These are phyloP conservation scores for Wickerhamomyces queroliae DNA, from an alignment of 805 yeast genomes.

Conservation along the genomic window DNA sequence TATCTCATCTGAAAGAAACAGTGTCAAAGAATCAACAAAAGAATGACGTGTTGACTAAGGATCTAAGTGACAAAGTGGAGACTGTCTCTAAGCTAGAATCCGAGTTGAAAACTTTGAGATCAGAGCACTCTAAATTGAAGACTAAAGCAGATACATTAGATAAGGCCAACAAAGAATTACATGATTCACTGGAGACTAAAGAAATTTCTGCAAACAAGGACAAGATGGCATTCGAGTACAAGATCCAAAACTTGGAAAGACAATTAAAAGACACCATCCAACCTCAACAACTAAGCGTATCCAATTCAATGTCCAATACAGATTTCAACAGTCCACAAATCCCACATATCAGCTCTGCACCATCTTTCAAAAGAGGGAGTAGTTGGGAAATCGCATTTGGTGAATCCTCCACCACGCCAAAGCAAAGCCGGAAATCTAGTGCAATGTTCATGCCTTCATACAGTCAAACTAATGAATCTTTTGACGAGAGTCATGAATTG, in stretches of 20 bases:
- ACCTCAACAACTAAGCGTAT: constrained; percentile 11
- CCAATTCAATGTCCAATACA: constrained; percentile 4
- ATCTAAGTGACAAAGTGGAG: constrained; percentile 21
- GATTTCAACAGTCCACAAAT: constrained; percentile 3
- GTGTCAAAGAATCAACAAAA: constrained; percentile 19
- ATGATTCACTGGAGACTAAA: constrained; percentile 17
- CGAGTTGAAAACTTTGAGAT: constrained; percentile 16
- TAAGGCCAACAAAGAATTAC: constrained; percentile 21
- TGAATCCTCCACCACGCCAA: constrained; percentile 43
- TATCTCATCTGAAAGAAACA: constrained; percentile 30
- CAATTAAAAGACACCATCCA: constrained; percentile 11
- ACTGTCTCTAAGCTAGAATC: constrained; percentile 15
- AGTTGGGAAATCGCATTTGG: constrained; percentile 36
- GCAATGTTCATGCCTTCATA: not conserved
- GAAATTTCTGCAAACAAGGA: constrained; percentile 12
- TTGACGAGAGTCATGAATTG: constrained; percentile 9
- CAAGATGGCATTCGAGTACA: constrained; percentile 11
- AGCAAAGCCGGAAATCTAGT: constrained; percentile 22
- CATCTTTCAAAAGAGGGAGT: constrained; percentile 12
- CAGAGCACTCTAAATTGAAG: constrained; percentile 20
- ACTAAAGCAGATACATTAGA: constrained; percentile 15
- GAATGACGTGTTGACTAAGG: constrained; percentile 24
- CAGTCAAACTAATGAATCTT: constrained; percentile 6
- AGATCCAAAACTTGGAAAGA: constrained; percentile 13
- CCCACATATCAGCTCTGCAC: constrained; percentile 12